phyloP scores from a whole-genome alignment of 2,329 filamentous ascomycete species.

The Microcera coccophila region DNA sequence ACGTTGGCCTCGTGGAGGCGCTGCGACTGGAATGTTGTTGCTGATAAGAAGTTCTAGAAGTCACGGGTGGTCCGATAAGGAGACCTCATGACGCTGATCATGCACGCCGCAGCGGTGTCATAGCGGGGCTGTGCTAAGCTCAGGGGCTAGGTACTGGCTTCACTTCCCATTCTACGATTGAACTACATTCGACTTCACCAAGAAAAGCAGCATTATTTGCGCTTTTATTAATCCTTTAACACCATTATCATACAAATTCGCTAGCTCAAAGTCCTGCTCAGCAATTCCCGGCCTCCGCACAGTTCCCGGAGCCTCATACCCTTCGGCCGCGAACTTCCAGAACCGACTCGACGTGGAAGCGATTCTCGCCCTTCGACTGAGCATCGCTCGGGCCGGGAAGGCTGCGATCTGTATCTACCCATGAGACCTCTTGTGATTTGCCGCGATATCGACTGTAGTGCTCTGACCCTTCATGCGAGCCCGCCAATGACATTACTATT shows the following conservation, averaged over 20 bases:
- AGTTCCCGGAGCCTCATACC: conserved; percentile 39
- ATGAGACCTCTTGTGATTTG: conserved; percentile 34
- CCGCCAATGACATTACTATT: conserved; percentile 35
- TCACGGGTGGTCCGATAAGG: conserved; percentile 4
- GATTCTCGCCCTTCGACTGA: conserved; percentile 39
- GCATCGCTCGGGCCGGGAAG: conserved; percentile 34
- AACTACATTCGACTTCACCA: too few relatives aligned
- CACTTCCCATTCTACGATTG: background rate
- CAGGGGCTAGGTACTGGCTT: background rate
- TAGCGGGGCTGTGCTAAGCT: too few relatives aligned
- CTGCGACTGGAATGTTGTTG: background rate
- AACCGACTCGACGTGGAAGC: conserved; percentile 40
- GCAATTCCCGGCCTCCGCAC: conserved; percentile 35
- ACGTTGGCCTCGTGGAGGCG: background rate
- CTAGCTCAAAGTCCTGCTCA: too few relatives aligned
- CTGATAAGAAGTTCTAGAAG: background rate
- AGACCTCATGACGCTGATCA: conserved; percentile 24
- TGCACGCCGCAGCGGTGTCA: conserved; percentile 8
- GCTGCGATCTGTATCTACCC: conserved; percentile 37
- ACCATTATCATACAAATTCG: background rate
- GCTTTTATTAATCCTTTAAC: background rate
- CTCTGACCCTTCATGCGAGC: conserved; percentile 22
- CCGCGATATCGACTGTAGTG: conserved; percentile 27
- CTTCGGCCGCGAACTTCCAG: too few relatives aligned
- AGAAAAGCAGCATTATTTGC: too few relatives aligned